Percentiles rank a stretch among this genome's conserved stretches.
Conservation (phyloP, 331 rosid species). For the Malus hybrid region DNA sequence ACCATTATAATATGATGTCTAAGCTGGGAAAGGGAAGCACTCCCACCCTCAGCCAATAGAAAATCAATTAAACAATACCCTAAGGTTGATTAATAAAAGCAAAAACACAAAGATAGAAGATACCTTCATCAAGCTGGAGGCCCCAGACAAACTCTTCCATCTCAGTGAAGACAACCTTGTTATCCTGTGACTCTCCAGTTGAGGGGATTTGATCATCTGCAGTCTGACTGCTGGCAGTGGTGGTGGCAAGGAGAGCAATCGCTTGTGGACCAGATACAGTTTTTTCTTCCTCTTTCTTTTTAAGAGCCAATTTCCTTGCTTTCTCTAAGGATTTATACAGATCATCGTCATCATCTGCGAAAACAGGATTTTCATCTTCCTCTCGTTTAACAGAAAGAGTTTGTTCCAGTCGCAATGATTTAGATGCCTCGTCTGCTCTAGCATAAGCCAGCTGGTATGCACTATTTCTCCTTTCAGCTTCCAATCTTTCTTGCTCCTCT, state of each 20-base stretch:
- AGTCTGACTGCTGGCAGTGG: constrained; percentile 33
- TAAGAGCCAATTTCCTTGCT: constrained; percentile 70
- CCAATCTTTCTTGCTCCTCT: constrained; percentile 67
- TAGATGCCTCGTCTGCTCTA: constrained; percentile 89
- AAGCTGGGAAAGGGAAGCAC: neutral
- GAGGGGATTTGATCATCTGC: constrained; percentile 41
- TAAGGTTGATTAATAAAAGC: neutral
- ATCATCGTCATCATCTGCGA: constrained; percentile 80
- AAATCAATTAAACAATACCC: neutral
- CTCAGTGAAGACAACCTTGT: constrained; percentile 83
- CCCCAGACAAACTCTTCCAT: constrained; percentile 99
- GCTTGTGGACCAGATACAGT: constrained; percentile 60
- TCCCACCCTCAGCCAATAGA: neutral
- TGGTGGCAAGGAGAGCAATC: constrained; percentile 62
- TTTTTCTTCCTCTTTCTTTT: constrained; percentile 53
- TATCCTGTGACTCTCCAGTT: constrained; percentile 62
- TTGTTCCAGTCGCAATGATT: constrained; percentile 56
- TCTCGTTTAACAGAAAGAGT: constrained; percentile 36
- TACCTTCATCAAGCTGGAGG: constrained; percentile 92
- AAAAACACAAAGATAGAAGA: neutral
- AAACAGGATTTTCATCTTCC: constrained; percentile 52
- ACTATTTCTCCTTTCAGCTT: constrained; percentile 66
- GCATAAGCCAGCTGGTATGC: constrained; percentile 86
- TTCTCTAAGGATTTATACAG: constrained; percentile 72
- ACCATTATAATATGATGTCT: neutral